A percentile compares a stretch with the other conserved stretches of the same genome.
Evolutionary conservation across 2,329 filamentous ascomycete genomes (phyloP).

Genomic region (Aspergillus cejpii): DNA sequence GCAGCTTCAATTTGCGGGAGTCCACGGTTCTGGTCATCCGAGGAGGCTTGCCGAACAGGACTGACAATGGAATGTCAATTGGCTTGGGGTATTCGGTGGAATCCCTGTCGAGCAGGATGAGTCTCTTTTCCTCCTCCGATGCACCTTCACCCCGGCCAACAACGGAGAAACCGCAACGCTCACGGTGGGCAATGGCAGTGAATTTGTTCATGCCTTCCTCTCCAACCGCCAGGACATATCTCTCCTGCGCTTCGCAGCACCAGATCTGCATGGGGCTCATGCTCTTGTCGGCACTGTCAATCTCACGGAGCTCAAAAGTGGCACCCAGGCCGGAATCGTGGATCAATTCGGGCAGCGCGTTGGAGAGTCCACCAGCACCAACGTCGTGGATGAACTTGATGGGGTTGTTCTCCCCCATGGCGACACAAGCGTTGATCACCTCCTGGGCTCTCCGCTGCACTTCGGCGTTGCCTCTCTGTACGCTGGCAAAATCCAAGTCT

Average conservation of each 20-base stretch:
- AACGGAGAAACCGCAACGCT: constrained; percentile 86
- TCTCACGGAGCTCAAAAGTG: constrained; percentile 85
- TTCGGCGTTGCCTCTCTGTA: constrained; percentile 94
- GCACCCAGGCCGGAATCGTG: constrained; percentile 88
- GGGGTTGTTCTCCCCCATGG: constrained; percentile 75
- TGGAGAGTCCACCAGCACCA: constrained; percentile 80
- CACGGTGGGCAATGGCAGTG: constrained; percentile 64
- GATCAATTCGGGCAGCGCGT: constrained; percentile 80
- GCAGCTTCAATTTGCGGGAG: constrained; percentile 60
- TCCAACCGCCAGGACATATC: constrained; percentile 87
- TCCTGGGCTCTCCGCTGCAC: constrained; percentile 94
- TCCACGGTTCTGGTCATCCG: constrained; percentile 69
- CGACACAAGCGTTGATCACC: constrained; percentile 91
- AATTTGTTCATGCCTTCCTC: constrained; percentile 68
- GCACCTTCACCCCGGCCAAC: constrained; percentile 69
- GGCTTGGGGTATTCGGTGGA: constrained; percentile 66
- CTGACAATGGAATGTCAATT: constrained; percentile 83
- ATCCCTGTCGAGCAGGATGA: constrained; percentile 76
- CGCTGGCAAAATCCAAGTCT: constrained; percentile 92
- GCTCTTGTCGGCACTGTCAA: constrained; percentile 81
- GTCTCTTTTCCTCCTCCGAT: constrained; percentile 59
- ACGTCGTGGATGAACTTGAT: constrained; percentile 98
- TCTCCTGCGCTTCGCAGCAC: constrained; percentile 95
- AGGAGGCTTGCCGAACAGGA: constrained; percentile 81
- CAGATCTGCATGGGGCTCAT: constrained; percentile 97